These are phyloP conservation scores for Sergeia podlipaevii DNA, from an alignment of 208 protist genomes.

Conservation along the genomic window DNA sequence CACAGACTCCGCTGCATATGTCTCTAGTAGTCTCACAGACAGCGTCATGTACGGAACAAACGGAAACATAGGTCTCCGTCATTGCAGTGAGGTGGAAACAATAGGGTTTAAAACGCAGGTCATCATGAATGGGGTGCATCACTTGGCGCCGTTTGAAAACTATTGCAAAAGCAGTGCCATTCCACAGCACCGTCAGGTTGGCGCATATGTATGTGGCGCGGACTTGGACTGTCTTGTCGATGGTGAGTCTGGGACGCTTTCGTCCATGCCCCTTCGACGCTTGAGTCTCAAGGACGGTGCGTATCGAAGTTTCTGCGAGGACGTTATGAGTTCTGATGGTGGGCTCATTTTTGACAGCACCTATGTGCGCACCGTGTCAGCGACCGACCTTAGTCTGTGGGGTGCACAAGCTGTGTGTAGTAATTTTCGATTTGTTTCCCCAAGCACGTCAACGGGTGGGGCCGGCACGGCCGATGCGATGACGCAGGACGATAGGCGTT, in stretches of 20 bases:
- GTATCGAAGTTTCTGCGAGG: slow-evolving; percentile 61
- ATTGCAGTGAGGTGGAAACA: slow-evolving; percentile 75
- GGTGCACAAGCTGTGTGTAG: slow-evolving; percentile 62
- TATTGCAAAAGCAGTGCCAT: slow-evolving; percentile 32
- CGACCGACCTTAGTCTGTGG: slow-evolving; percentile 66
- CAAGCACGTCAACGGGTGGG: slow-evolving; percentile 6
- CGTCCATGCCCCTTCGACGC: slow-evolving; percentile 41
- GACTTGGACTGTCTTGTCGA: slow-evolving; percentile 77
- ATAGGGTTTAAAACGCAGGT: slow-evolving; percentile 63
- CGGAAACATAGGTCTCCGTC: slow-evolving; percentile 73
- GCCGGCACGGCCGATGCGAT: no score
- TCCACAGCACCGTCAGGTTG: slow-evolving; percentile 48
- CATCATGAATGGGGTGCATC: slow-evolving; percentile 79
- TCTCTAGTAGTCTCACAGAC: slow-evolving; percentile 75
- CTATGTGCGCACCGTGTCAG: slow-evolving; percentile 63
- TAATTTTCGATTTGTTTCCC: slow-evolving; percentile 45
- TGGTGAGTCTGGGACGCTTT: slow-evolving; percentile 76
- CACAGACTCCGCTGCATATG: slow-evolving; percentile 64
- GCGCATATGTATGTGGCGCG: slow-evolving; percentile 60
- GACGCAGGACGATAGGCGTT: slow-evolving; percentile 11
- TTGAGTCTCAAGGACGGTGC: slow-evolving; percentile 68
- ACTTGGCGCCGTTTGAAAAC: slow-evolving; percentile 28
- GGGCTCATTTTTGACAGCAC: slow-evolving; percentile 70
- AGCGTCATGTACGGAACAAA: slow-evolving; percentile 88
- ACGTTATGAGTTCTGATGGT: slow-evolving; percentile 80